Base-by-base conservation (phyloP, 768 basidiomycete species). In the Pleurotus tuber-regium region DNA sequence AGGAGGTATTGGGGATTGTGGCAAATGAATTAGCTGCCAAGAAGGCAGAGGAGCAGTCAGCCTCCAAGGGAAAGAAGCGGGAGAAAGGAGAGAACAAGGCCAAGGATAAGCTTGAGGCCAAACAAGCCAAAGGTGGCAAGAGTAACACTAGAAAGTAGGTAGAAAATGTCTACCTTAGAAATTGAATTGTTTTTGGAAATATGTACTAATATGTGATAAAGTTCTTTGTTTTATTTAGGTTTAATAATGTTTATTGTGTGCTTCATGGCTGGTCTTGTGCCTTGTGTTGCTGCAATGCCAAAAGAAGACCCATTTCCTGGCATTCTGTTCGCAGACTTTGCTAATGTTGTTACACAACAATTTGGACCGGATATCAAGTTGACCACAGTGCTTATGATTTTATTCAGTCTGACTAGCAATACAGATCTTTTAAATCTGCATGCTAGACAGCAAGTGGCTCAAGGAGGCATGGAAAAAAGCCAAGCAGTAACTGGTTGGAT, bases 311-410 rank as follows among this genome's bases (percentile, higher is more conserved):
- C 50, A 4, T 51, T 51, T 23, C 40, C 50, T 16, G 50, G 36
- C 30, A 51, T 51, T 21, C 39, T 23, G 14, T 51, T 51, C 29
- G 21, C n/a, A 8, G 29, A 24, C 12, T 51, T 51, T 31, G 28
- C 39, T 16, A 21, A 40, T 1, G 26, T 21, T 2, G 29, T 51
- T 23, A 25, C 2, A 6, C 18, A 23, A 26, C 19, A 7, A 7
- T 51, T 51, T 42, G 41, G 40, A 19, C 11, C 29, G 0, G 28
- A 51, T 12, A 51, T 51, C 36, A 26, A 19, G 5, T 40, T 51
- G 18, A 24, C 50, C 40, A 51, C 50, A 4, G 50, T 51, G 19
- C 28, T 51, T 3, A 51, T 42, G 39, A n/a, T 51, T 2, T 40
- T 51, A 12, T 43, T 51, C 25, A 29, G 26, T 14, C 4, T 51